Base-by-base conservation (phyloP, 2,329 filamentous ascomycete species). In the Aspergillus phoenicis region DNA sequence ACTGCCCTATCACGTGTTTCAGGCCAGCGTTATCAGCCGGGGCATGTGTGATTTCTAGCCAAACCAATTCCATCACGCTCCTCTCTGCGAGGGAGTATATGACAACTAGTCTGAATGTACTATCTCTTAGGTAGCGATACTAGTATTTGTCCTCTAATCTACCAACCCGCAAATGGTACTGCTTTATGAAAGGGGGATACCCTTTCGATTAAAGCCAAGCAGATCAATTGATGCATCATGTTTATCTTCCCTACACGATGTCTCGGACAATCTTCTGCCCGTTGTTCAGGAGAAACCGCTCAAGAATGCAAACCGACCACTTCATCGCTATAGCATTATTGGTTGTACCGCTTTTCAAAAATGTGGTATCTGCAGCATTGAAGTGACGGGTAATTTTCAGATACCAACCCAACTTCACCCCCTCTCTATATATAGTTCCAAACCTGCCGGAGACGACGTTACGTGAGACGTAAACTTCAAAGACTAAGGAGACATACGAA, bases 1-100 rank as follows among this genome's bases (percentile, higher is more conserved):
- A 51, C 47, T 20, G 38, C 43, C 49, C 47, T 56, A 43, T 58
- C 45, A 54, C 55, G 7, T 48, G 39, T 61, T 53, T 52, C 47
- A 28, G 47, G 43, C 48, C 59, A 38, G 47, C 30, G 49, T 26
- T 59, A 38, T 41, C 41, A 28, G 22, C 13, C 5, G 13, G 45
- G 15, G 15, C 45, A 36, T 36, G 33, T 36, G 33, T 36, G 33
- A 2, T 11, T 30, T 30, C 10, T 15, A 36, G 11, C 33, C 11
- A 36, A 36, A 36, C 4, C 4, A 36, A 10, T 11, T 4, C 33
- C 33, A 26, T 26, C 26, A 26, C 26, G 26, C 26, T 26, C 6
- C 6, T 20, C 20, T 20, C 20, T 20, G 20, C 20, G 20, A 20
- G 20, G 20, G 26, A 26, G 26, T 26, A 26, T 26, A 26, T 1